Conservation (phyloP, 176 grass and related monocot genomes). For the Raddia guianensis region DNA sequence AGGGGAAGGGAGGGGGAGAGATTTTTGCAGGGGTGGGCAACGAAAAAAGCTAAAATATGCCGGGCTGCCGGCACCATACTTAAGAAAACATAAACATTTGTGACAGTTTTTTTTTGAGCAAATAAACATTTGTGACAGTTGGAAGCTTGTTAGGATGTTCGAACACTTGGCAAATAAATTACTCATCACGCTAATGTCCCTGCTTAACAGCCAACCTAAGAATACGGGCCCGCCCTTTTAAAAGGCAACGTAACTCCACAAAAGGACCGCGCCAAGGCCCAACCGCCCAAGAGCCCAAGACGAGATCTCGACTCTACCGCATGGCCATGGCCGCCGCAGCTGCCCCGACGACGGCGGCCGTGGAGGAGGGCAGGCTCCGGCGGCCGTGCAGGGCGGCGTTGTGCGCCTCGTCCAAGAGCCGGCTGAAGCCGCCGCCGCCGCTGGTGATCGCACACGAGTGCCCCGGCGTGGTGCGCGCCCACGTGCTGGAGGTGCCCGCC, state of each 20-base stretch:
- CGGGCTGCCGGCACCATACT: background rate
- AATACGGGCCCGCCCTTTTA: background rate
- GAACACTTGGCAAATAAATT: constrained; percentile 12
- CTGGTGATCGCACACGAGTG: constrained; percentile 60
- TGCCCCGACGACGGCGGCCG: background rate
- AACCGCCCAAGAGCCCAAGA: background rate
- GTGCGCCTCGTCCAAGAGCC: constrained; percentile 26
- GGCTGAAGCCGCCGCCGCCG: constrained; percentile 3
- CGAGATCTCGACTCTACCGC: background rate
- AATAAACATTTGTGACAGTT: constrained; percentile 32
- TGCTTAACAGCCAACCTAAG: constrained; percentile 33
- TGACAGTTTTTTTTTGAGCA: too few species aligned
- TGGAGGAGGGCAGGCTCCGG: constrained; percentile 5
- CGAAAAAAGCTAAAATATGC: too few species aligned
- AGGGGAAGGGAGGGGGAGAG: too few species aligned
- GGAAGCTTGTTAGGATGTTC: constrained; percentile 47
- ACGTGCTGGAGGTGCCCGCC: constrained; percentile 53
- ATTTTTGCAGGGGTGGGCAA: too few species aligned
- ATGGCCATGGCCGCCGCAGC: constrained; percentile 28
- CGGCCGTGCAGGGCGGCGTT: constrained; percentile 9
- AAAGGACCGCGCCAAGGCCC: background rate
- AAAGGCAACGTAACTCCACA: background rate
- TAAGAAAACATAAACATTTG: background rate
- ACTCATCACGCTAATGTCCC: constrained; percentile 26
- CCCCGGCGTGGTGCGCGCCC: constrained; percentile 57